A percentile compares a stretch with the other conserved stretches of the same genome.
These are phyloP conservation scores for Botrytis porri DNA, from an alignment of 2,329 filamentous ascomycete species.

Conservation along the genomic window DNA sequence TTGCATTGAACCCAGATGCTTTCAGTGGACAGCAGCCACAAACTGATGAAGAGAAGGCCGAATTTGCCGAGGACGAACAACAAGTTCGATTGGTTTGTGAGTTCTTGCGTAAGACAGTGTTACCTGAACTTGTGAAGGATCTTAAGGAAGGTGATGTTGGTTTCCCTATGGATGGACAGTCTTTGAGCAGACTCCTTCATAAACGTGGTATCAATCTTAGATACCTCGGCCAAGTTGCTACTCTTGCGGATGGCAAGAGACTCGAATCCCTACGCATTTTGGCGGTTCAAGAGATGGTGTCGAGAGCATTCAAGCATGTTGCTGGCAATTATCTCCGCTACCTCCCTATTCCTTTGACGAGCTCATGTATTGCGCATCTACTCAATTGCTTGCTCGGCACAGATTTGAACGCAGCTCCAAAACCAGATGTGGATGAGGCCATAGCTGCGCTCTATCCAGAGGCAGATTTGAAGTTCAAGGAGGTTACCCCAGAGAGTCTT, in stretches of 20 bases:
- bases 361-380: conserved; percentile 77
- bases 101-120: conserved; percentile 71
- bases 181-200: conserved; percentile 82
- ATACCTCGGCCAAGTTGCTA: conserved; percentile 84
- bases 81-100: conserved; percentile 82
- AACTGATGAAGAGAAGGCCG: conserved; percentile 82
- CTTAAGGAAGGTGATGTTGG: conserved; percentile 89
- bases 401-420: conserved; percentile 72
- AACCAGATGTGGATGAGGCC: conserved; percentile 71
- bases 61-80: conserved; percentile 79
- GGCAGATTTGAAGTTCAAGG: conserved; percentile 76
- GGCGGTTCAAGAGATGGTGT: conserved; percentile 85
- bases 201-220: conserved; percentile 96
- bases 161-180: conserved; percentile 98
- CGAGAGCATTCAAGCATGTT: conserved; percentile 94
- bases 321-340: conserved; percentile 75
- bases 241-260: conserved; percentile 66
- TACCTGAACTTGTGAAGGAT: conserved; percentile 83
- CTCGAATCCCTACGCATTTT: conserved; percentile 75
- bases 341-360: conserved; percentile 75
- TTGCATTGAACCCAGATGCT: conserved; percentile 89
- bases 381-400: conserved; percentile 89
- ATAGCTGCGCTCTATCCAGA: conserved; percentile 77
- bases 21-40: conserved; percentile 91
- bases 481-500: conserved; percentile 71